phyloP scores from a whole-genome alignment of 805 yeast species.

The Myxozyma vanderwaltii region DNA sequence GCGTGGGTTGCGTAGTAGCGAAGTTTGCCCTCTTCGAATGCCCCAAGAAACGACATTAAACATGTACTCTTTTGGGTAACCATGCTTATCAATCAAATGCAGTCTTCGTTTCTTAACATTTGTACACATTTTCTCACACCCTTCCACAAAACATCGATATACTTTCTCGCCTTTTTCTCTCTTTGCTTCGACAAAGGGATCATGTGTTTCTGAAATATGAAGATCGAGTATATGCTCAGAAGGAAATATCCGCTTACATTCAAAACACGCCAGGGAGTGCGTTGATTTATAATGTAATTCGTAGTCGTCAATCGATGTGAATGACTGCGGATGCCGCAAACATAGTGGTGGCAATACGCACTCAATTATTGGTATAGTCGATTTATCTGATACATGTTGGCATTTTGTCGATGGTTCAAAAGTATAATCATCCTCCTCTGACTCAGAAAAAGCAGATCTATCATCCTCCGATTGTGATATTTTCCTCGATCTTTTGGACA shows the following conservation, averaged over 20 bases:
- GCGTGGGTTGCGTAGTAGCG: constrained; percentile 11
- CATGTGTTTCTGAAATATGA: constrained; percentile 58
- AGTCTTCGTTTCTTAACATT: constrained; percentile 48
- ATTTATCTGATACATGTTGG: neutral
- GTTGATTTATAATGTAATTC: constrained; percentile 35
- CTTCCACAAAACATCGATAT: constrained; percentile 49
- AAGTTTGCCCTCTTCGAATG: constrained; percentile 20
- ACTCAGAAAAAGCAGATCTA: neutral
- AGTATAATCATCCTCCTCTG: neutral
- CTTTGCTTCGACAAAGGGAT: constrained; percentile 48
- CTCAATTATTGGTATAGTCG: neutral
- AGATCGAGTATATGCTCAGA: constrained; percentile 47
- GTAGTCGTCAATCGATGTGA: constrained; percentile 26
- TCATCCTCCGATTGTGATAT: neutral
- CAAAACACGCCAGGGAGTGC: constrained; percentile 34
- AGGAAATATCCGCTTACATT: constrained; percentile 45
- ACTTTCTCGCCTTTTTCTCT: constrained; percentile 48
- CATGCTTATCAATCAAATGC: constrained; percentile 56
- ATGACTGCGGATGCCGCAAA: constrained; percentile 13
- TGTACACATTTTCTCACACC: constrained; percentile 48
- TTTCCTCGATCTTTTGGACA: neutral
- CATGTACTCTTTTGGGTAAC: constrained; percentile 47
- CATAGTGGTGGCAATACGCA: constrained; percentile 34
- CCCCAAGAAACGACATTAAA: constrained; percentile 33
- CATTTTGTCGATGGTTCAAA: neutral